These are phyloP conservation scores for Brassica hybrid DNA, from an alignment of 441 rosid species.

Conservation along the genomic window DNA sequence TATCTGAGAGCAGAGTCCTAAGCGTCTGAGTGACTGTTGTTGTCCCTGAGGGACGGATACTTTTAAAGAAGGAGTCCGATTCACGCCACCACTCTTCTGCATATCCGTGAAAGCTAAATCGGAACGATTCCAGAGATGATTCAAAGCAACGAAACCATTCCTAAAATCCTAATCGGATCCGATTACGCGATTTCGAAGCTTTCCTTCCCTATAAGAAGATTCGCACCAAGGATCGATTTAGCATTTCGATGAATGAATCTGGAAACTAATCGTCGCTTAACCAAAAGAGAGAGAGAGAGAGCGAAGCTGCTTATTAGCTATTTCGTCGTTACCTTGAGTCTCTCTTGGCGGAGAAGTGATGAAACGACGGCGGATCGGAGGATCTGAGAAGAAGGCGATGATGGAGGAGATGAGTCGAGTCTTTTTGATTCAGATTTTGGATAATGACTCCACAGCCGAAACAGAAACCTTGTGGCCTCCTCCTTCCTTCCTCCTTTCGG, in stretches of 20 bases:
- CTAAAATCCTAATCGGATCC: too few species aligned
- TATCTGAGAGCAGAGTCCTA: slow-evolving; percentile 86
- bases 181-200: too few species aligned
- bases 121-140: not conserved
- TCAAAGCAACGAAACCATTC: slow-evolving; percentile 16
- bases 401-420: slow-evolving; percentile 40
- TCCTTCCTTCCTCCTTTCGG: too few species aligned
- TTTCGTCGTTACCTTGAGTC: slow-evolving; percentile 29
- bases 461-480: too few species aligned
- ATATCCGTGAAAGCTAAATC: slow-evolving; percentile 36
- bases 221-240: not conserved
- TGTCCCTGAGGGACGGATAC: slow-evolving; percentile 51
- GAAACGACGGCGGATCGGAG: slow-evolving; percentile 42
- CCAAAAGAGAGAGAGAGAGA: slow-evolving; percentile 7
- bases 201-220: too few species aligned
- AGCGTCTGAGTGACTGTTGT: slow-evolving; percentile 67
- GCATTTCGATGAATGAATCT: slow-evolving; percentile 30
- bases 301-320: slow-evolving; percentile 16
- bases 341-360: slow-evolving; percentile 4
- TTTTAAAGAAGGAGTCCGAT: slow-evolving; percentile 42
- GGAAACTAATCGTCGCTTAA: not conserved
- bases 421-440: slow-evolving; percentile 32
- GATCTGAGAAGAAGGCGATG: slow-evolving; percentile 30
- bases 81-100: slow-evolving; percentile 57
- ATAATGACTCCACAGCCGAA: slow-evolving; percentile 35